Evolutionary conservation across 495 filamentous ascomycete species (phyloP).

Genomic region (Cairneyella variabilis): DNA sequence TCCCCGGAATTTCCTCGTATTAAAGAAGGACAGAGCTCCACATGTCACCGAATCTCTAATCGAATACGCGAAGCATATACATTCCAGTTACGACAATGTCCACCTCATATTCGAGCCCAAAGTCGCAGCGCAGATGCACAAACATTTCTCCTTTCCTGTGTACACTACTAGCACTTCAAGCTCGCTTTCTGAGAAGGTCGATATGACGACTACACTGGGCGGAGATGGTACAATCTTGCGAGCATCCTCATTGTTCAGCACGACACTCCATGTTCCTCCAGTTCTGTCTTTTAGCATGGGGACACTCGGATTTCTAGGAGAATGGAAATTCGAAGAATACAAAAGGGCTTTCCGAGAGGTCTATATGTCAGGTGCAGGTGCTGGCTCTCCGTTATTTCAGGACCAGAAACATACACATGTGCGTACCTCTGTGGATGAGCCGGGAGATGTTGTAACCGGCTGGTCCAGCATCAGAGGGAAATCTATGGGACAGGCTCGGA

Average conservation of each 20-base stretch:
- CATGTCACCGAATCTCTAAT: slow-evolving; percentile 67
- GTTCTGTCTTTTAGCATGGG: slow-evolving; percentile 98
- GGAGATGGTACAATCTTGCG: slow-evolving; percentile 95
- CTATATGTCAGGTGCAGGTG: slow-evolving; percentile 79
- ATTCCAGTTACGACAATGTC: slow-evolving; percentile 72
- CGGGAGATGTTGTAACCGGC: slow-evolving; percentile 36
- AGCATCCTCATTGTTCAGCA: slow-evolving; percentile 85
- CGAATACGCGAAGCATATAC: slow-evolving; percentile 79
- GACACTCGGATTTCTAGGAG: slow-evolving; percentile 88
- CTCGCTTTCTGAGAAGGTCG: slow-evolving; percentile 60
- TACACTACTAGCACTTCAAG: slow-evolving; percentile 51
- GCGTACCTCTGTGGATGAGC: slow-evolving; percentile 28
- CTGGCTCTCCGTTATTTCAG: slow-evolving; percentile 21
- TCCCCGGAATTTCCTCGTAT: slow-evolving; percentile 83
- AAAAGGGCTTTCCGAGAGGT: slow-evolving; percentile 88
- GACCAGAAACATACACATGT: slow-evolving; percentile 38
- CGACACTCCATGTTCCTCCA: slow-evolving; percentile 76
- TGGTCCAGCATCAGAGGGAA: slow-evolving; percentile 78
- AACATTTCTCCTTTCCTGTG: slow-evolving; percentile 71
- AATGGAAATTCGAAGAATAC: slow-evolving; percentile 92
- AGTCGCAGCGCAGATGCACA: slow-evolving; percentile 69
- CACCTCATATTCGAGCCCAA: slow-evolving; percentile 79
- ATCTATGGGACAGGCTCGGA: slow-evolving; percentile 69
- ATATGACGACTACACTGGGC: slow-evolving; percentile 83
- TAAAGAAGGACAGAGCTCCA: slow-evolving; percentile 77